These are phyloP conservation scores for Mucor sp. DNA, from an alignment of 371 early-diverging fungal genomes.

Conservation along the genomic window DNA sequence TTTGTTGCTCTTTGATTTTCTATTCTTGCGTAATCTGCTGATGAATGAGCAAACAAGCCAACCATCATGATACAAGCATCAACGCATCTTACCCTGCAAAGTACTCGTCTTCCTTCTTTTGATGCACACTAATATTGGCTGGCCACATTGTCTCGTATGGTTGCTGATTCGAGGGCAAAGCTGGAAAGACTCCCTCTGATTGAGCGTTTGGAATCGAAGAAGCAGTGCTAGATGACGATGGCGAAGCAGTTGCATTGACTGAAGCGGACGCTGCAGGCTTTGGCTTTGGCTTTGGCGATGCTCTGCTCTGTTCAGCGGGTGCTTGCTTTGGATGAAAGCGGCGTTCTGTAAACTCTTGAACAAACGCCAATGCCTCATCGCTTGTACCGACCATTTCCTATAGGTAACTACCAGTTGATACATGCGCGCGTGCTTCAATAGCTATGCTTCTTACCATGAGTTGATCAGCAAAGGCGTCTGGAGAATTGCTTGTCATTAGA, in stretches of 20 bases:
- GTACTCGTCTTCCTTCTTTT: conserved; percentile 53
- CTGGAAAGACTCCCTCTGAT: conserved; percentile 20
- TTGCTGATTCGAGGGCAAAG: conserved; percentile 27
- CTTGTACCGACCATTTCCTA: conserved; percentile 42
- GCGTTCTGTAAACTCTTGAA: conserved; percentile 38
- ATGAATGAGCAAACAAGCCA: neutral
- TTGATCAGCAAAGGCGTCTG: conserved; percentile 40
- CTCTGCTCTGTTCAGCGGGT: neutral
- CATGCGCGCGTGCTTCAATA: neutral
- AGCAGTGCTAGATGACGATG: neutral
- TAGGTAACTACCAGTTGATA: neutral
- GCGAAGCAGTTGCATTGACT: neutral
- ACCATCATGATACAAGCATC: neutral
- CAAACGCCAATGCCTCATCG: conserved; percentile 31
- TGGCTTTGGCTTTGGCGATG: conserved; percentile 1
- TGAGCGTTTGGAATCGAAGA: conserved; percentile 8
- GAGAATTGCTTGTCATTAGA: conserved; percentile 29
- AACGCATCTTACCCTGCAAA: conserved; percentile 33
- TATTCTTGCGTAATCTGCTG: conserved; percentile 19
- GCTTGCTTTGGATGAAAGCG: conserved; percentile 22
- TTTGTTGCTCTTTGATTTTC: conserved; percentile 19
- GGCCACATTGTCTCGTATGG: conserved; percentile 36
- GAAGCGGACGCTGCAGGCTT: neutral
- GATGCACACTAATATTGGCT: conserved; percentile 47
- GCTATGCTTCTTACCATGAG: conserved; percentile 31